Conservation (phyloP, 2,329 filamentous ascomycete genomes). For the Dactylella cylindrospora region DNA sequence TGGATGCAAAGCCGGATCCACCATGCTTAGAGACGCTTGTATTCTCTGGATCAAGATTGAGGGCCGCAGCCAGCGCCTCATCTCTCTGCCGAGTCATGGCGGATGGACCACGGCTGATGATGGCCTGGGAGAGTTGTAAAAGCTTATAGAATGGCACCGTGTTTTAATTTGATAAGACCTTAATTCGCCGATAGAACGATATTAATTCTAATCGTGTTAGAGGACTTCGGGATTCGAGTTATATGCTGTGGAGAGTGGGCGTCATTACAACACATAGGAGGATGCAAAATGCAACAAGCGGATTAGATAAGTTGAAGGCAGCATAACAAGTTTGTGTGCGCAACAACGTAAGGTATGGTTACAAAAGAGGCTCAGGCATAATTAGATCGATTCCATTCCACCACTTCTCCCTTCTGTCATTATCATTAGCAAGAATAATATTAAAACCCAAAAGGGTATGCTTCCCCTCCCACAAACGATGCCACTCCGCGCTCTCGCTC, state of each 20-base stretch:
- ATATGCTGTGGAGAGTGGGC: constrained; percentile 5
- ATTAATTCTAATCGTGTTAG: no score
- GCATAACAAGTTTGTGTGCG: no score
- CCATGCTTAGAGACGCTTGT: constrained; percentile 63
- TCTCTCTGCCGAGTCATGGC: constrained; percentile 14
- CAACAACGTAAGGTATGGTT: no score
- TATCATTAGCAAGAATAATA: no score
- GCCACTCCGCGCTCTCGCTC: no score
- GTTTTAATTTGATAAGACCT: not conserved
- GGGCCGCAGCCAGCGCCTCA: constrained; percentile 52
- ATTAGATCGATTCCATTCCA: no score
- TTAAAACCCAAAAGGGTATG: no score
- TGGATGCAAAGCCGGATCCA: constrained; percentile 68
- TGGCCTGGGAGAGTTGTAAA: not conserved
- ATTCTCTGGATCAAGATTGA: constrained; percentile 60
- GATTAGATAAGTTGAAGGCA: no score
- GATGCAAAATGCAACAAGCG: constrained; percentile 35
- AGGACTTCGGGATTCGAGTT: constrained; percentile 1
- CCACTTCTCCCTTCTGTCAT: no score
- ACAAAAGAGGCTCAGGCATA: no score
- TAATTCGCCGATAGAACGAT: constrained; percentile 5
- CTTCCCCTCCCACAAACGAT: no score
- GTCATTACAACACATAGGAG: constrained; percentile 24
- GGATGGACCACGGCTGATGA: not conserved
- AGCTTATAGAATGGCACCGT: no score